Base-by-base conservation (phyloP, 371 early-diverging fungal genomes). In the Lichtheimia hyalospora region DNA sequence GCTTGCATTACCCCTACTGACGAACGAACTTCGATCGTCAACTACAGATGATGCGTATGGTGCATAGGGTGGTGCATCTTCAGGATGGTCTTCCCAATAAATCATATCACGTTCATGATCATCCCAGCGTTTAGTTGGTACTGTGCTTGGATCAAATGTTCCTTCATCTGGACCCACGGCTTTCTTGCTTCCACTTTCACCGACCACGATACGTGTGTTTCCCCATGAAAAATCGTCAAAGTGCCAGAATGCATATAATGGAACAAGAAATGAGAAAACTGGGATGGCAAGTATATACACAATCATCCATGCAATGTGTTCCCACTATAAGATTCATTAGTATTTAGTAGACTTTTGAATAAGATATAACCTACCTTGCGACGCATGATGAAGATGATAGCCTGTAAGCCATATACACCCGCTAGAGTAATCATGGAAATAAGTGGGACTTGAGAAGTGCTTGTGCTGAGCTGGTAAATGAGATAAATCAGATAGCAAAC, bases 191-290 rank as follows among this genome's bases (percentile, higher is more conserved):
- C 89, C 90, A 20, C 46, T n/a, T 28, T 89, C 91, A 39, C 90
- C 94, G 1, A 89, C 77, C 2, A 93, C 93, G 20, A 90, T 74
- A 68, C 99, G 91, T 20, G 99, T 98, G 70, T 96, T 90, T 54
- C 93, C 93, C 93, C 93, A 94, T 0, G 87, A 85, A 63, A 94
- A 93, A 66, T 94, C 92, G 65, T 94, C 93, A 74, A 94, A 93
- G 67, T 92, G 93, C 95, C 95, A 94, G 70, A 91, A 94, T 5
- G 93, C 85, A 67, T 94, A 94, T 6, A 90, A 71, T 3, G 84
- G 89, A 21, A 88, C 81, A 6, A 79, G 62, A 52, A 88, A 87
- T 0, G 83, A 79, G 58, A 86, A 89, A 1, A 89, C 77, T 0
- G 89, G 89, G 48, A 89, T 84, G 3, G 88, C 87, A 20, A 89